Evolutionary conservation across 257 asterid genomes (phyloP).

Genomic region (Petunia secreta): DNA sequence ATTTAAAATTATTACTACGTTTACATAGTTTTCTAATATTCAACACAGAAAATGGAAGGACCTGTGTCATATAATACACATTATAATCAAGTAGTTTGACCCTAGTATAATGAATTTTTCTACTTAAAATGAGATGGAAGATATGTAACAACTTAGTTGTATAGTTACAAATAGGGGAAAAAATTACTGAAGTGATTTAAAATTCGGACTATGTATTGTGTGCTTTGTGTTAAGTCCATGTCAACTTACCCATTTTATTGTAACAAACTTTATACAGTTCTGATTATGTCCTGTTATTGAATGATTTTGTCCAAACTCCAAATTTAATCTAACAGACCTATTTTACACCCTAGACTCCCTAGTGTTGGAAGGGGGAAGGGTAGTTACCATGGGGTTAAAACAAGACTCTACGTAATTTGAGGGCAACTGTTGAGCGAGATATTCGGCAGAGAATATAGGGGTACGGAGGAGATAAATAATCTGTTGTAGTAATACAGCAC

Average conservation of each 20-base stretch:
- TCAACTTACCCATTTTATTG: background rate
- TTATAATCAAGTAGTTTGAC: too few species aligned
- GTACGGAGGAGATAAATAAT: slow-evolving; percentile 37
- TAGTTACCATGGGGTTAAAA: slow-evolving; percentile 10
- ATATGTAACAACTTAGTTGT: too few species aligned
- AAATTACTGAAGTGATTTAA: background rate
- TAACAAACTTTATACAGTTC: background rate
- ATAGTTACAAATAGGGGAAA: background rate
- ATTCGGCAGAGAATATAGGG: slow-evolving; percentile 57
- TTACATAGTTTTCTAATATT: too few species aligned
- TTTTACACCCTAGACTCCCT: background rate
- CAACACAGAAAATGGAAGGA: too few species aligned
- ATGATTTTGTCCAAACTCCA: background rate
- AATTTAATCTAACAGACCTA: background rate
- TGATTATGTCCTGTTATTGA: background rate
- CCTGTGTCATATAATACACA: too few species aligned
- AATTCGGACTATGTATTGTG: too few species aligned
- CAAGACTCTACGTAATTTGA: background rate
- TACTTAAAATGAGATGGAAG: background rate
- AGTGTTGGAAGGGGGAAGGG: background rate
- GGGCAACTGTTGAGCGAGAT: slow-evolving; percentile 42
- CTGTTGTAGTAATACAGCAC: background rate
- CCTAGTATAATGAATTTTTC: too few species aligned
- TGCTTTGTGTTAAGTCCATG: background rate
- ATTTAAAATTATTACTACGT: too few species aligned